Evolutionary conservation across 768 basidiomycete genomes (phyloP).

Genomic region (Russula olivacea): DNA sequence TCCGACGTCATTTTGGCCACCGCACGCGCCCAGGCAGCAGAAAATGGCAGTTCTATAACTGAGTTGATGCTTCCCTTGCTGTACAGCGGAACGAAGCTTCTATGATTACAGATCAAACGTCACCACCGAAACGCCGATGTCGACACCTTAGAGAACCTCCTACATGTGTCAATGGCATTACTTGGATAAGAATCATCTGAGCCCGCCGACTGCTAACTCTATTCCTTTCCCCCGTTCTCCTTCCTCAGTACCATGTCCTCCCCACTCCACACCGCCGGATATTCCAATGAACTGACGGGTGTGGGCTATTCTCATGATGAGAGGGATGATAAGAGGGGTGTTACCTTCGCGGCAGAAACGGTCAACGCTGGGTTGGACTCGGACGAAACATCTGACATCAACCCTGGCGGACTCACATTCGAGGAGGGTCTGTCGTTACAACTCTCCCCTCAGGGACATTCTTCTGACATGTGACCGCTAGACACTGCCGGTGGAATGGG

Average conservation of each 20-base stretch:
- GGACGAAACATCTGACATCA: conserved; percentile 21
- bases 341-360: neutral
- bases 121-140: neutral
- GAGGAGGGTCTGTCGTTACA: conserved; percentile 40
- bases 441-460: neutral
- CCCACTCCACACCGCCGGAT: too few species aligned
- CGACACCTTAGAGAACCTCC: neutral
- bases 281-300: neutral
- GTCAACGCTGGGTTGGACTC: neutral
- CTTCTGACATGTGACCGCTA: conserved; percentile 22
- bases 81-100: too few species aligned
- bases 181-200: neutral
- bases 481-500: conserved; percentile 53
- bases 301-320: neutral
- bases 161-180: neutral
- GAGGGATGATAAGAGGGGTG: neutral
- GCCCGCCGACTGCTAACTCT: too few species aligned
- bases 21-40: neutral
- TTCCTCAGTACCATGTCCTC: neutral
- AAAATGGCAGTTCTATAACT: neutral
- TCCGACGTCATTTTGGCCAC: neutral
- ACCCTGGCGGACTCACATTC: conserved; percentile 43
- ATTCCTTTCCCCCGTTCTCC: neutral
- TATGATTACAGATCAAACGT: neutral
- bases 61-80: too few species aligned